Evolutionary conservation across 2,329 filamentous ascomycete species (phyloP), one percentile per base, ranked within the genome.

Genomic region (Malbranchea cinnamomea): DNA sequence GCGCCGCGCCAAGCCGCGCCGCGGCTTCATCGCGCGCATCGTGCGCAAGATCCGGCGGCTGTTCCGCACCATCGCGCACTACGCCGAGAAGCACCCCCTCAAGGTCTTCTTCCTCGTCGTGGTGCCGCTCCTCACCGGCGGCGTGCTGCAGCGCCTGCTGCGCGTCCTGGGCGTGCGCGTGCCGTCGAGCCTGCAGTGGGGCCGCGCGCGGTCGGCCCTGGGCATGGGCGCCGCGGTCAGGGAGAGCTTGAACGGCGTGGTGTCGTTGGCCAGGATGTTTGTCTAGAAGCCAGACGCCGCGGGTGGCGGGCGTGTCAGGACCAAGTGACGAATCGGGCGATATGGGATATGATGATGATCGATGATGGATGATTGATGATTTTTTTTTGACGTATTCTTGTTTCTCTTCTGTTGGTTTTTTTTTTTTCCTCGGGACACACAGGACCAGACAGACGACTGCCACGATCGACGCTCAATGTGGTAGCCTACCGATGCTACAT

Each of bases 91-190:
- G 21, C 78, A 94, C 58, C 87, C 85, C 0, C 59, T 83, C 49
- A 91, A 91, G 59, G 80, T 92, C 27, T 80, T 94, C 61, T 65
- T 81, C 63, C 69, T 84, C 38, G 77, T 93, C 38, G 68, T 94
- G 45, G 73, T 94, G 68, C 87, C 87, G 6, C 66, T 95, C 34
- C 62, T 94, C 45, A 84, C 78, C 1, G 82, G 82, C 30, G 87
- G 87, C 18, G 78, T 81, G 16, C 58, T 94, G 41, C 75, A 75
- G 6, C 80, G 78, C 26, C 62, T 94, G 25, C 67, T 93, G 26
- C 70, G 71, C 21, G 73, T 75, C 48, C 79, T 94, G 53, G 85
- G 85, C 13, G 63, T 95, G 37, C 67, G 76, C 38, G 54, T 93
- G 39, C 85, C 85, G 1, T 62, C 64, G 4, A 56, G 63, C 8